Base-by-base conservation (phyloP, 2,329 filamentous ascomycete genomes). In the Westerdykella ornata region DNA sequence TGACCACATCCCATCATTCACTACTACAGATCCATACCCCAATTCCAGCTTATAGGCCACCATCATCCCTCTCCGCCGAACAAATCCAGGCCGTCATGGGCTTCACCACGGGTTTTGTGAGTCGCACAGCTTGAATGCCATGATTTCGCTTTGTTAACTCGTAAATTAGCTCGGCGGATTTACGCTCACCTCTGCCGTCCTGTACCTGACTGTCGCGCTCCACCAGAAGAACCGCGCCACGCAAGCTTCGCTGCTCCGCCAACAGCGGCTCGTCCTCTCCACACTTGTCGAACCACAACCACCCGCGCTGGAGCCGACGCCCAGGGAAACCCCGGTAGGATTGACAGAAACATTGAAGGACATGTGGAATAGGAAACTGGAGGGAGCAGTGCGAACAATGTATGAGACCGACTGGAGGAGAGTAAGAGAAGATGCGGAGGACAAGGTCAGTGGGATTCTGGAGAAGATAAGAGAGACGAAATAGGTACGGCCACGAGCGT, bases 51-150 rank as follows among this genome's bases (percentile, higher is more conserved):
- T 30, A 14, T 20, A 14, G 29, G 30, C 8, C 28, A 18, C 8
- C 14, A 20, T 33, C 5, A 19, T 6, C 5, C 3, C 14, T 13
- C 15, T 37, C 1, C 20, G 35, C 13, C 41, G 22, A 26, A 2
- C 22, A 26, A 4, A 26, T 2, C 12, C 22, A 26, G 22, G 22
- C 22, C 22, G 22, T 26, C 50, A 75, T 75, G 72, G 72, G 72
- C 58, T 73, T 75, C 65, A 71, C 69, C 45, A 72, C 70, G 14
- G 72, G 72, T 63, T 71, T 74, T 52, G 72, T 74, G 64, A 35
- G 63, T 57, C 22, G 3, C 18, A 30, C 13, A 9, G 16, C 5
- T 14, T 2, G 30, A 33, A 28, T 11, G 7, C 6, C 19, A 13
- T 43, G 14, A 1, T 20, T 14, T 4, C 20, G 28, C 20, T 15